Evolutionary conservation across 305 asterid species (phyloP), one percentile per base, ranked within the genome.

Genomic region (Fraxinus albicans): DNA sequence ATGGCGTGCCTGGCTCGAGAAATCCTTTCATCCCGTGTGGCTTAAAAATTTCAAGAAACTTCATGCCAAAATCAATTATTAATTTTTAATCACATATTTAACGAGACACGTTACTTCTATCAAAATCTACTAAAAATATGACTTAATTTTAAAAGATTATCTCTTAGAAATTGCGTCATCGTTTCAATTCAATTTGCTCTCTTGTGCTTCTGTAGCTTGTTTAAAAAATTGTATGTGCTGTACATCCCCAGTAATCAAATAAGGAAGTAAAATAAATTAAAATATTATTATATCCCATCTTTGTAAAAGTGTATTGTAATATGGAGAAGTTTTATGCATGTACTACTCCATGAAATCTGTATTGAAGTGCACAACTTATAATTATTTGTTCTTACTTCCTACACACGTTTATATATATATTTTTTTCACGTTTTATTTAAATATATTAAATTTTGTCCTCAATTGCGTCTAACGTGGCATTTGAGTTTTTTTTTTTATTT

Each of bases 1-100:
- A 3, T 87, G 85, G 89, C 86, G 77, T 86, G 85, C 89, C 50
- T 89, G 90, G 91, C 73, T 89, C 29, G 82, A 84, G 27, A 89
- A 85, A 81, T 85, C 90, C 35, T 74, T 86, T 33, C 65, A 21
- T 77, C 87, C 55, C 0, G 17, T 12, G n/a, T 2, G n/a, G 55
- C 15, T 44, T 12, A 10, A 44, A 44, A 44, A 38, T 44, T 44
- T 44, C n/a, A 44, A 12, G 3, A 44, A 44, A 12, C 6, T 44
- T 44, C 13, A 44, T 3, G n/a, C 2, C n/a, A 44, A 44, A 44
- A 0, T 44, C 55, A 2, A 44, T 44, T 44, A 44, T 44, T 44
- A 44, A 44, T 10, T 44, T 44, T 12, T 44, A 12, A 12, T 3
- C n/a, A 2, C 53, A 42, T 2, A 0, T 38, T 38, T 38, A 38